Percentiles rank a stretch among this genome's conserved stretches.
These are phyloP conservation scores for Scheffersomyces stambukii DNA, from an alignment of 1,139 yeast species.

Conservation along the genomic window DNA sequence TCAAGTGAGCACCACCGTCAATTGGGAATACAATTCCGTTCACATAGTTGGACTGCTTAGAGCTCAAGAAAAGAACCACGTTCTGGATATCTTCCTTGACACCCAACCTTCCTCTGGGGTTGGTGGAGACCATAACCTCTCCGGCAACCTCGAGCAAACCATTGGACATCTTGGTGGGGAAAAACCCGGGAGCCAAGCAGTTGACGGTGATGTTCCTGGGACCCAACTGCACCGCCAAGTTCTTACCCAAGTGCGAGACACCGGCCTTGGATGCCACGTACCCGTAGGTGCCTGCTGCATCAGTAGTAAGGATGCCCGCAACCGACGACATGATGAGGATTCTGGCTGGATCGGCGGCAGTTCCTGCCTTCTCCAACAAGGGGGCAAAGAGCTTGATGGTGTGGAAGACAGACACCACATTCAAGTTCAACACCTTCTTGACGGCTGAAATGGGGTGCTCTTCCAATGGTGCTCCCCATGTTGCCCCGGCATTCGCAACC, in stretches of 20 bases:
- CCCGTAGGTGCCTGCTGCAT: slow-evolving; percentile 57
- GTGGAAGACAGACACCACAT: slow-evolving; percentile 68
- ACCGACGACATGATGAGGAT: slow-evolving; percentile 67
- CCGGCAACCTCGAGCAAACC: slow-evolving; percentile 60
- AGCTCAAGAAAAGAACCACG: slow-evolving; percentile 55
- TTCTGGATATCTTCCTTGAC: slow-evolving; percentile 56
- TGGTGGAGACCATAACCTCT: slow-evolving; percentile 40
- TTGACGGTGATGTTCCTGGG: slow-evolving; percentile 66
- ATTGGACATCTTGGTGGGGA: slow-evolving; percentile 73
- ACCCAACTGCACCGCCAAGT: slow-evolving; percentile 61
- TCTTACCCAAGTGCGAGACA: slow-evolving; percentile 64
- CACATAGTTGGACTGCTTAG: slow-evolving; percentile 57
- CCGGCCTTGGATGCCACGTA: slow-evolving; percentile 78
- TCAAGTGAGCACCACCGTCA: slow-evolving; percentile 60
- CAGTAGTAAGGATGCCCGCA: slow-evolving; percentile 43
- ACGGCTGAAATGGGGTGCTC: slow-evolving; percentile 61
- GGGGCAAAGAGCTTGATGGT: slow-evolving; percentile 63
- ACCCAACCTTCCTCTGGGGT: slow-evolving; percentile 69
- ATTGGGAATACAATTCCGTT: slow-evolving; percentile 73
- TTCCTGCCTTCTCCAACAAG: slow-evolving; percentile 51
- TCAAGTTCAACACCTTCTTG: slow-evolving; percentile 61
- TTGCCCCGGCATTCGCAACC: slow-evolving; percentile 77
- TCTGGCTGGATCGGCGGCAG: slow-evolving; percentile 60
- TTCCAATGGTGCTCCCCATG: slow-evolving; percentile 70
- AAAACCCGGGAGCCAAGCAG: slow-evolving; percentile 73